Percentiles rank a stretch among this genome's conserved stretches.
phyloP scores from a whole-genome alignment of 2,329 filamentous ascomycete species.

The Arthrobotrys conoides region DNA sequence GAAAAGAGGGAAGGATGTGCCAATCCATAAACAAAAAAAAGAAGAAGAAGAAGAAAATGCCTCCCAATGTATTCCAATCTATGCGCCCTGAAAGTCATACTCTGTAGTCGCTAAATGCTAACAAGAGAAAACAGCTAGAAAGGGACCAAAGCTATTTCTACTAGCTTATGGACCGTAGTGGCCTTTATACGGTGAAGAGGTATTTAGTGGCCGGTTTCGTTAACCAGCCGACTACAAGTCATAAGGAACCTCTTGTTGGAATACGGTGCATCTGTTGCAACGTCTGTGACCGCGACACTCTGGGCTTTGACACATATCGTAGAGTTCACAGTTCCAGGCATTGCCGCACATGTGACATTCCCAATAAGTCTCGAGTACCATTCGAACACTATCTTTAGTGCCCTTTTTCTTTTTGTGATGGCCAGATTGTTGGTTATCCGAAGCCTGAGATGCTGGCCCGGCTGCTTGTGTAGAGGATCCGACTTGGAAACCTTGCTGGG shows the following conservation, averaged over 20 bases:
- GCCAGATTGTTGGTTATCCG: conserved; percentile 14
- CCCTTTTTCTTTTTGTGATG: neutral
- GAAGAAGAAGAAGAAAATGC: neutral
- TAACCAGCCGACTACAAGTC: neutral
- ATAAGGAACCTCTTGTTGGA: neutral
- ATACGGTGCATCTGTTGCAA: conserved; percentile 1
- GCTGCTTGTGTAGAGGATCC: neutral
- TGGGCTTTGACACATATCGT: too few species aligned
- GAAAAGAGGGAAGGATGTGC: conserved; percentile 21
- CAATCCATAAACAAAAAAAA: too few species aligned
- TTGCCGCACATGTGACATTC: conserved; percentile 21
- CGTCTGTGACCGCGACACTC: conserved; percentile 24
- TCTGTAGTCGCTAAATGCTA: conserved; percentile 10
- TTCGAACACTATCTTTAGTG: neutral
- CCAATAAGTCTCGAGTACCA: neutral
- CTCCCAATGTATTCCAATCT: neutral
- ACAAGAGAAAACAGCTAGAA: neutral
- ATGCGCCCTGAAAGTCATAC: neutral
- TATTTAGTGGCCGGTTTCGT: neutral
- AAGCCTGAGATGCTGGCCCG: neutral
- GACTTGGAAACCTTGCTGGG: neutral
- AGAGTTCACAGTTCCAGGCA: too few species aligned
- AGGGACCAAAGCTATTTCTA: neutral
- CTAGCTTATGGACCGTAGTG: too few species aligned
- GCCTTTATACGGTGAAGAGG: too few species aligned